Evolutionary conservation across 805 yeast genomes (phyloP).

Genomic region (Saturnispora serradocipensis): DNA sequence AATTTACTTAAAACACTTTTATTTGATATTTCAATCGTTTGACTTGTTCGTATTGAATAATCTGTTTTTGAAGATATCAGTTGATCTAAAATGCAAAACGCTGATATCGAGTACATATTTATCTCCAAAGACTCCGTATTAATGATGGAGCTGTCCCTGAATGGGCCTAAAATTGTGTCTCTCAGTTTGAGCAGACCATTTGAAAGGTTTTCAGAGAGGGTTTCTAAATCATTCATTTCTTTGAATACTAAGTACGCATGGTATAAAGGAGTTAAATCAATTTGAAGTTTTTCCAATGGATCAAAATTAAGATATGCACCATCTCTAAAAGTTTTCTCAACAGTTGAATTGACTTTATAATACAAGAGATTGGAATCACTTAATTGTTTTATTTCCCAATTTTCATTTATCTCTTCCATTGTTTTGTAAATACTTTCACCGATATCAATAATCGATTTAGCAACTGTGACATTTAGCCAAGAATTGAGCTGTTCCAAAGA

Average conservation of each 20-base stretch:
- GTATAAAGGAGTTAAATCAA: slow-evolving; percentile 65
- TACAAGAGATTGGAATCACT: slow-evolving; percentile 36
- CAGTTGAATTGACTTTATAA: slow-evolving; percentile 76
- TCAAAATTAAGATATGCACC: slow-evolving; percentile 32
- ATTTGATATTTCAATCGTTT: slow-evolving; percentile 67
- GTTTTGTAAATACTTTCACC: slow-evolving; percentile 51
- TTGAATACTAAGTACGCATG: slow-evolving; percentile 79
- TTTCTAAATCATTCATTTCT: slow-evolving; percentile 57
- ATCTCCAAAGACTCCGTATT: slow-evolving; percentile 40
- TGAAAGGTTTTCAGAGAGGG: slow-evolving; percentile 52
- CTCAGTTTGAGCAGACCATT: slow-evolving; percentile 66
- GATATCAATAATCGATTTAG: slow-evolving; percentile 47
- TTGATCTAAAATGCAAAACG: slow-evolving; percentile 71
- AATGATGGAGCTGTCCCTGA: slow-evolving; percentile 31
- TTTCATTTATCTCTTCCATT: slow-evolving; percentile 44
- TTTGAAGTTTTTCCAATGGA: slow-evolving; percentile 39
- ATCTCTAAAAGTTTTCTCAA: slow-evolving; percentile 68
- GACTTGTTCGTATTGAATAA: slow-evolving; percentile 51
- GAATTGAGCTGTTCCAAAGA: slow-evolving; percentile 56
- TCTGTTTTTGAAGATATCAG: slow-evolving; percentile 55
- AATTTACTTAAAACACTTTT: slow-evolving; percentile 53
- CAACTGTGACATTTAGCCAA: slow-evolving; percentile 54
- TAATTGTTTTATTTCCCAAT: slow-evolving; percentile 46
- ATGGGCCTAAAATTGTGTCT: slow-evolving; percentile 59
- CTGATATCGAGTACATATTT: slow-evolving; percentile 54